These are phyloP conservation scores for Fagus sylvatica DNA, from an alignment of 306 rosid genomes.

Conservation along the genomic window DNA sequence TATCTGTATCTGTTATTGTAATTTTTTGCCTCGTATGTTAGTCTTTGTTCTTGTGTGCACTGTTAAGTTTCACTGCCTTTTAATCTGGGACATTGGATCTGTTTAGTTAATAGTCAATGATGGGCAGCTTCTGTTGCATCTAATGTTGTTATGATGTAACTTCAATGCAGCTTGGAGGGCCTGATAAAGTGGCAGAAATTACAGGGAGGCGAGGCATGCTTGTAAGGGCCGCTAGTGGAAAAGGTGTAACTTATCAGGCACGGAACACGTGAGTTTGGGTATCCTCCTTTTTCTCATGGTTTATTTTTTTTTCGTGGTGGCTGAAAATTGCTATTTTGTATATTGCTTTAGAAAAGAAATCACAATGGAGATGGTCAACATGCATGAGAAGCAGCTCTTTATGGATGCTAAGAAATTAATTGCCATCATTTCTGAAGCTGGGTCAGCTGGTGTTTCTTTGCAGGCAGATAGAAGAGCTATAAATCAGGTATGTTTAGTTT, in stretches of 20 bases:
- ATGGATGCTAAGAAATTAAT: slow-evolving; percentile 94
- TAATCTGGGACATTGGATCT: not conserved
- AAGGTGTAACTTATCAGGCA: slow-evolving; percentile 96
- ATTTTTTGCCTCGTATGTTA: not conserved
- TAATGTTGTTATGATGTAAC: slow-evolving; percentile 19
- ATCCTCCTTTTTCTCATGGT: slow-evolving; percentile 2
- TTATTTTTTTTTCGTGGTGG: slow-evolving; percentile 3
- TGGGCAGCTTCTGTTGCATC: not conserved
- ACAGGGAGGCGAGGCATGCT: slow-evolving; percentile 99
- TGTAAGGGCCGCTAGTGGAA: slow-evolving; percentile 87
- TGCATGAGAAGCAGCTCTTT: slow-evolving; percentile 97
- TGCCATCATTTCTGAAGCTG: slow-evolving; percentile 98
- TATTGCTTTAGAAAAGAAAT: slow-evolving; percentile 74
- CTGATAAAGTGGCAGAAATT: slow-evolving; percentile 94
- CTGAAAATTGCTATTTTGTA: slow-evolving; percentile 20
- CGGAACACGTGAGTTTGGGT: slow-evolving; percentile 85
- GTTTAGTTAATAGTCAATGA: not conserved
- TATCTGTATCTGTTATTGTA: too few relatives aligned
- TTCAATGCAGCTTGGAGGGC: slow-evolving; percentile 84
- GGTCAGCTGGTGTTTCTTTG: slow-evolving; percentile 98
- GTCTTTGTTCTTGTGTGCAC: not conserved
- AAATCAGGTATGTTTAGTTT: slow-evolving; percentile 66
- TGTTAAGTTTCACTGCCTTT: not conserved
- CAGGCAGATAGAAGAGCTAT: slow-evolving; percentile 94
- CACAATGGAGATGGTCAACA: slow-evolving; percentile 98